Evolutionary conservation across 1,139 yeast genomes (phyloP).

Genomic region (Pichia sp.): DNA sequence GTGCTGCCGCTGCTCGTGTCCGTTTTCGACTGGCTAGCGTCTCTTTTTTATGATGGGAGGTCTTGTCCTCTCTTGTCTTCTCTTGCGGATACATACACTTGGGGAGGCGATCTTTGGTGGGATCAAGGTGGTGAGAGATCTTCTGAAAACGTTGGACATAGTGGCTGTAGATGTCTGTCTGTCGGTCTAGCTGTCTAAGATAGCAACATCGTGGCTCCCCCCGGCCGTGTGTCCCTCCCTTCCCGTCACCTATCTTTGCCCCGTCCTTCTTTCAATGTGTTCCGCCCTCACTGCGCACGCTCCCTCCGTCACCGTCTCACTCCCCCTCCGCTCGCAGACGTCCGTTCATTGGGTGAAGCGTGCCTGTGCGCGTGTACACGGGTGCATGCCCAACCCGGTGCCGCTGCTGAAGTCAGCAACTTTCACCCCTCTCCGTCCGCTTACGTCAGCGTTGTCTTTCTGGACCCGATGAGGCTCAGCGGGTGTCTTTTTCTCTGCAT

Average conservation of each 20-base stretch:
- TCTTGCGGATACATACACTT: conserved; percentile 51
- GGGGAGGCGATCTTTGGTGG: conserved; percentile 99
- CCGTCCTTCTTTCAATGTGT: no score
- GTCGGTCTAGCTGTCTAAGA: neutral
- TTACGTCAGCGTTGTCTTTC: neutral
- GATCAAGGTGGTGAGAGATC: conserved; percentile 90
- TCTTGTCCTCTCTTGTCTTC: no score
- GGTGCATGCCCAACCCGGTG: neutral
- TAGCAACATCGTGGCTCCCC: no score
- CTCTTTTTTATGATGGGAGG: no score
- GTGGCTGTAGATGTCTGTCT: neutral
- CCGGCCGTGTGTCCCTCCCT: neutral
- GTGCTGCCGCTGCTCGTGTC: no score
- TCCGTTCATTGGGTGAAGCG: neutral
- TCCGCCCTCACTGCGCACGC: no score
- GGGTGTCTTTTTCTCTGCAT: neutral
- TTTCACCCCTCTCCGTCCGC: no score
- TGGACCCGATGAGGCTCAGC: neutral
- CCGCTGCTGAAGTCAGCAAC: neutral
- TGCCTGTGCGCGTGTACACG: neutral
- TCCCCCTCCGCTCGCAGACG: neutral
- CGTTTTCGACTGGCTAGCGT: no score
- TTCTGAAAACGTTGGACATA: conserved; percentile 85
- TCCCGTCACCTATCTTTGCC: no score
- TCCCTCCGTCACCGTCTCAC: neutral